Evolutionary conservation across 176 grass and related monocot genomes (phyloP), one percentile per base, ranked within the genome.

Genomic region (Cenchrus fungigraminus): DNA sequence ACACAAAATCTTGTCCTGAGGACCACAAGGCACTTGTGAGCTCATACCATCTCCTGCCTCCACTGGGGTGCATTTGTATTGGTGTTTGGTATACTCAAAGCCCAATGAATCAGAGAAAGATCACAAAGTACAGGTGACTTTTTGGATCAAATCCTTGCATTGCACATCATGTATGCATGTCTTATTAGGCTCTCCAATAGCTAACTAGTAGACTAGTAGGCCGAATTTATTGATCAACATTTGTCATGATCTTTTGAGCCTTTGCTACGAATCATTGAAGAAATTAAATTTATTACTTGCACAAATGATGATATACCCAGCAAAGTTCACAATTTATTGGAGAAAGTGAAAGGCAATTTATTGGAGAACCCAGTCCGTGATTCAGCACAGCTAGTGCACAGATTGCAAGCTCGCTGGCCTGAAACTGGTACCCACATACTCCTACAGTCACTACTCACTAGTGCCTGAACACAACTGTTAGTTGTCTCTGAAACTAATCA

Each of bases 21-120:
- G 90, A 83, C 86, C 86, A 92, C 83, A 88, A 75, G 83, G 68
- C 83, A 88, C 67, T 57, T 20, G 61, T 84, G 79, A 88, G 74
- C 70, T 79, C 74, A 77, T 68, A 62, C 59, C 42, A 77, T 67
- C 15, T 19, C 55, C 15, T 92, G 89, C 90, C 60, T 92, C 86
- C 71, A 70, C 15, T 82, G 46, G 90, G 90, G 75, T 80, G 73
- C 90, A 92, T 65, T 69, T 69, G 9, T 45, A 86, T 85, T 14
- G 65, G 83, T 82, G 64, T 82, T 85, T 85, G 62, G 77, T 61
- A 47, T 71, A 79, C 60, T 81, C 63, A 72, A 83, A 87, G 70
- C 45, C 47, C 34, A 53, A 84, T 80, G 42, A 68, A 34, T 58
- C 70, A 56, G 63, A 84, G 4, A 71, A 76, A 74, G 4, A 56